phyloP scores from a whole-genome alignment of 495 filamentous ascomycete species.

The Penicillium samsonianum region DNA sequence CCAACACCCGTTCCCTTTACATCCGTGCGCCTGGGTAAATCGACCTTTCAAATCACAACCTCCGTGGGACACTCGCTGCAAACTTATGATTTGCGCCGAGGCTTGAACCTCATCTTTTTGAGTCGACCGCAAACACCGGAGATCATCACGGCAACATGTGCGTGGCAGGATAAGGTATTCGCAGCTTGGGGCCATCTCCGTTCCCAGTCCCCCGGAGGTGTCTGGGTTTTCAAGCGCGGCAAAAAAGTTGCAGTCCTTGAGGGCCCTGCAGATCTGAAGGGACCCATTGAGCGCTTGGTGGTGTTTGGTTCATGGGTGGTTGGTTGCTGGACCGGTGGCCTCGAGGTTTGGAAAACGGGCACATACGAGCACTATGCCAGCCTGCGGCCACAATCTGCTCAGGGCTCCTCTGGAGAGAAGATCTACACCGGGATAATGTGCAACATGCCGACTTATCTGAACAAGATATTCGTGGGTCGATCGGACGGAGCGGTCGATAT shows the following conservation, averaged over 20 bases:
- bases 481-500: conserved; percentile 90
- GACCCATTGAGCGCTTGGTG: conserved; percentile 74
- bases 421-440: conserved; percentile 70
- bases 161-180: conserved; percentile 85
- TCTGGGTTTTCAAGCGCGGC: conserved; percentile 97
- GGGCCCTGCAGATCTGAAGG: conserved; percentile 55
- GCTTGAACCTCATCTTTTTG: conserved; percentile 88
- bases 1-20: conserved; percentile 88
- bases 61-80: conserved; percentile 87
- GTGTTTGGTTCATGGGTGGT: conserved; percentile 92
- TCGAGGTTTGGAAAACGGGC: conserved; percentile 88
- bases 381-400: conserved; percentile 52
- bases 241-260: conserved; percentile 77
- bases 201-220: conserved; percentile 53
- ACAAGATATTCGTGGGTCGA: conserved; percentile 89
- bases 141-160: conserved; percentile 78
- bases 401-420: conserved; percentile 46
- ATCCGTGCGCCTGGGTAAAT: conserved; percentile 82
- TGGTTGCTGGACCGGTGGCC: conserved; percentile 68
- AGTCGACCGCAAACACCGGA: conserved; percentile 86
- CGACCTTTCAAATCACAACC: conserved; percentile 95
- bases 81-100: conserved; percentile 88
- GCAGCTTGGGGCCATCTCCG: conserved; percentile 76
- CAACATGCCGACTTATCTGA: conserved; percentile 90
- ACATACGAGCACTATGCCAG: conserved; percentile 89